Evolutionary conservation across 1,284 basidiomycete species (phyloP).

Genomic region (Ganoderma lingzhi): DNA sequence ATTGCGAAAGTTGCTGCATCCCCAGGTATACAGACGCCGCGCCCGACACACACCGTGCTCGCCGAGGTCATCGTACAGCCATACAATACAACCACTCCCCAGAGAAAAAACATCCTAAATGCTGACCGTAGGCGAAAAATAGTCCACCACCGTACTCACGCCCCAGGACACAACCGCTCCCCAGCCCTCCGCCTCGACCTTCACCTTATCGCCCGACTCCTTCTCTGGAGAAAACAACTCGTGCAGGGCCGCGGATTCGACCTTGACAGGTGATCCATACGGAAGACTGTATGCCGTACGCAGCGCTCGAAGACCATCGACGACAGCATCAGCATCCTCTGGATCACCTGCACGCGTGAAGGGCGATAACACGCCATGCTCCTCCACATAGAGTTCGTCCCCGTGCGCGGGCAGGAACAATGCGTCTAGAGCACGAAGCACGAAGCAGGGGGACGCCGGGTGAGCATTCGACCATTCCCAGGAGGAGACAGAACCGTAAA

Average conservation of each 20-base stretch:
- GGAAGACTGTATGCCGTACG: slow-evolving; percentile 39
- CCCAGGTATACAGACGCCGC: not conserved
- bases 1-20: not conserved
- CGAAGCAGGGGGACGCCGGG: not conserved
- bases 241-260: slow-evolving; percentile 28
- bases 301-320: slow-evolving; percentile 44
- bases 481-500: not conserved
- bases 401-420: slow-evolving; percentile 35
- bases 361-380: slow-evolving; percentile 48
- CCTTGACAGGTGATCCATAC: slow-evolving; percentile 27
- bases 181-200: slow-evolving; percentile 34
- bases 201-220: slow-evolving; percentile 34
- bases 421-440: slow-evolving; percentile 26
- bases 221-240: slow-evolving; percentile 37
- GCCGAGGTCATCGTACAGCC: slow-evolving; percentile 6
- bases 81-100: slow-evolving; percentile 3
- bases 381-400: slow-evolving; percentile 37
- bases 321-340: slow-evolving; percentile 54
- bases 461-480: not conserved
- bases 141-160: slow-evolving; percentile 38
- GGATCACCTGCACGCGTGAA: slow-evolving; percentile 47
- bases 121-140: slow-evolving; percentile 24
- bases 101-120: slow-evolving; percentile 7
- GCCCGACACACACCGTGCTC: slow-evolving; percentile 12
- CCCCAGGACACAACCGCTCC: slow-evolving; percentile 37